These are phyloP conservation scores for Diaporthe sp. DNA, from an alignment of 2,329 filamentous ascomycete genomes.

Conservation along the genomic window DNA sequence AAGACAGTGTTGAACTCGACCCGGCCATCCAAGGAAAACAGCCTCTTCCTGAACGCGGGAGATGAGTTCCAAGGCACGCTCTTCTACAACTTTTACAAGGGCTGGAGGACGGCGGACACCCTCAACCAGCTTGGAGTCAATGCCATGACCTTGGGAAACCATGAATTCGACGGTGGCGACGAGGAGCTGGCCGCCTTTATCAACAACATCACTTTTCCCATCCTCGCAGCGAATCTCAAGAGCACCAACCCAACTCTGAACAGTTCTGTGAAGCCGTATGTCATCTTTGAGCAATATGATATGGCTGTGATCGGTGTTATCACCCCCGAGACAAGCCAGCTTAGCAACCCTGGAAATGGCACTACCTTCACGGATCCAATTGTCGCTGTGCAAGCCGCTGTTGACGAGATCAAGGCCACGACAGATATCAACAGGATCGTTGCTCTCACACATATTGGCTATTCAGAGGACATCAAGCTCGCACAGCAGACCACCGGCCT, in stretches of 20 bases:
- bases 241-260: slow-evolving; percentile 72
- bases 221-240: slow-evolving; percentile 73
- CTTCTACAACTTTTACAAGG: slow-evolving; percentile 75
- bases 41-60: slow-evolving; percentile 74
- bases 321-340: slow-evolving; percentile 70
- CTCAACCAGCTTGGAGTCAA: slow-evolving; percentile 76
- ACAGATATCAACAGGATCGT: slow-evolving; percentile 75
- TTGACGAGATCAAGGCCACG: slow-evolving; percentile 71
- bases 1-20: slow-evolving; percentile 70
- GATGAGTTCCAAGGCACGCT: slow-evolving; percentile 78
- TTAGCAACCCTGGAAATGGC: slow-evolving; percentile 68
- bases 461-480: slow-evolving; percentile 72
- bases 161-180: slow-evolving; percentile 76
- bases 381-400: slow-evolving; percentile 69
- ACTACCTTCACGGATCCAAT: slow-evolving; percentile 72
- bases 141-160: slow-evolving; percentile 76
- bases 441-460: slow-evolving; percentile 76
- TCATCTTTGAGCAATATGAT: slow-evolving; percentile 71
- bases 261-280: slow-evolving; percentile 73
- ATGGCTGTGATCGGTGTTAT: slow-evolving; percentile 72
- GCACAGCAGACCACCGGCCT: slow-evolving; percentile 71
- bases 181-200: slow-evolving; percentile 73
- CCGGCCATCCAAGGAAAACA: slow-evolving; percentile 69
- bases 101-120: slow-evolving; percentile 76
- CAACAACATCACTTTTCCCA: slow-evolving; percentile 73